Evolutionary conservation across 176 grass and related monocot genomes (phyloP), one percentile per base, ranked within the genome.

Genomic region (Bonia amplexicaulis): DNA sequence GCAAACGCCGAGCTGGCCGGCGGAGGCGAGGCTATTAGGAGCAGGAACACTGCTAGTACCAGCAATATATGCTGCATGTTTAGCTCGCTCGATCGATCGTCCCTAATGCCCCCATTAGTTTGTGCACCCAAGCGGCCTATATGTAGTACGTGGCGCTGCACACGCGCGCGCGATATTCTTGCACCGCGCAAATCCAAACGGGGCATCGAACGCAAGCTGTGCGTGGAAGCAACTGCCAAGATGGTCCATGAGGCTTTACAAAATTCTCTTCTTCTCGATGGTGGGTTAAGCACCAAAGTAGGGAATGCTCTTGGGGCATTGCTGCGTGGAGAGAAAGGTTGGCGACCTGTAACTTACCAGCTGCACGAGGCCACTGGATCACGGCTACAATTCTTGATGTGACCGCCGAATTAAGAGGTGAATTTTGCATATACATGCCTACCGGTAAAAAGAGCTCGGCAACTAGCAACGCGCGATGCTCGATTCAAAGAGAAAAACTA

Each of bases 341-440:
- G 84, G 79, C 84, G 65, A 90, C 84, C 84, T 86, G 88, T 17
- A 86, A 86, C 66, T 79, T 73, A 86, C 84, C 88, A 53, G 57
- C 68, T 57, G 87, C 66, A 10, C 1, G 12, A 45, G 3, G 8
- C 35, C 78, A 77, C 33, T 27, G 15, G 51, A 55, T 46, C 48
- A 9, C 29, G 44, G 78, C 78, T 65, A 65, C 15, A 83, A 59
- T 62, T 90, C 84, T 90, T 90, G 88, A 86, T 11, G 79, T 90
- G 88, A 86, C 14, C 16, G 20, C 58, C 79, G 84, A 90, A 78
- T 66, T 86, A 31, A 66, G 35, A 41, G 79, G 84, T 0, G 27
- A 65, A 17, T 27, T 20, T 2, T 5, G 82, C 77, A 27, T 9
- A 52, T 68, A 40, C 63, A 58, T 33, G 19, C 22, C 64, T 70